Evolutionary conservation across 140 eudicot genomes (phyloP).

Genomic region (Bidens hawaiensis): DNA sequence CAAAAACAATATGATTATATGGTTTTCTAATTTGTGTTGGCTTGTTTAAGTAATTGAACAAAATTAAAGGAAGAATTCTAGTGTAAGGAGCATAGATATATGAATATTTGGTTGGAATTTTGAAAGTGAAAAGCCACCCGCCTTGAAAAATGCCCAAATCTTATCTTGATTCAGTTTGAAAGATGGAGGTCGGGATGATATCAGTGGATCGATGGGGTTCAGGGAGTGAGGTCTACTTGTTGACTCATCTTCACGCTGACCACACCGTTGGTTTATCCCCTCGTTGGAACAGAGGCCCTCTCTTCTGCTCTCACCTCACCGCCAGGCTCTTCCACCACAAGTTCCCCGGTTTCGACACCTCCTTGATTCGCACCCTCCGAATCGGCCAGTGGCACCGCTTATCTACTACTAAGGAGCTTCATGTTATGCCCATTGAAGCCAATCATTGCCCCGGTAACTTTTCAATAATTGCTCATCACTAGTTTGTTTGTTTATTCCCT

Average conservation of each 20-base stretch:
- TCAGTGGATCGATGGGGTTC: slow-evolving; percentile 71
- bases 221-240: slow-evolving; percentile 79
- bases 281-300: slow-evolving; percentile 57
- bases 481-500: not conserved
- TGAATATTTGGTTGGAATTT: too few relatives aligned
- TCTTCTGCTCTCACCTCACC: slow-evolving; percentile 70
- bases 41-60: too few relatives aligned
- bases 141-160: not conserved
- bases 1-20: too few relatives aligned
- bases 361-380: slow-evolving; percentile 52
- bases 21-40: too few relatives aligned
- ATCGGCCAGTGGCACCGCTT: slow-evolving; percentile 54
- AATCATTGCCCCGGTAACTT: slow-evolving; percentile 77
- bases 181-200: slow-evolving; percentile 75
- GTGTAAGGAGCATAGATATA: too few relatives aligned
- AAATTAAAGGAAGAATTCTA: too few relatives aligned
- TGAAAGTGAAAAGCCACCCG: too few relatives aligned
- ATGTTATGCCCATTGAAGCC: slow-evolving; percentile 71
- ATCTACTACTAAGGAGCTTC: slow-evolving; percentile 39
- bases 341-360: slow-evolving; percentile 62
- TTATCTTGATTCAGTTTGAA: too few relatives aligned
- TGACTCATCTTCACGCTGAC: slow-evolving; percentile 90
- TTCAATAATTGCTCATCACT: not conserved
- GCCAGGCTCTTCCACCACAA: slow-evolving; percentile 75
- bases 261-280: slow-evolving; percentile 76